Evolutionary conservation across 257 asterid genomes (phyloP).

Genomic region (Solanum dulcamara): DNA sequence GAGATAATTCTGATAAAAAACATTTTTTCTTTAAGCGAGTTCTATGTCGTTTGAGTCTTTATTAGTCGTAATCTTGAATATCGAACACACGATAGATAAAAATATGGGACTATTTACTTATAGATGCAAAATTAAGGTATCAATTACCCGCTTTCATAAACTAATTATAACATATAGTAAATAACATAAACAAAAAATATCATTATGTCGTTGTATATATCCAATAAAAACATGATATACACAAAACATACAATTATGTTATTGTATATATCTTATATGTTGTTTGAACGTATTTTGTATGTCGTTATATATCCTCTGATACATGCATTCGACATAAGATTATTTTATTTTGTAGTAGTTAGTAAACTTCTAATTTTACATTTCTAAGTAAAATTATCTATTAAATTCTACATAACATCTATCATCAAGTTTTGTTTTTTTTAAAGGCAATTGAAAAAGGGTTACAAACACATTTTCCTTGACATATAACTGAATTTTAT

Average conservation of each 20-base stretch:
- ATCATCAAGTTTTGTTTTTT: no score
- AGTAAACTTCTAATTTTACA: background rate
- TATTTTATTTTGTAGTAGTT: background rate
- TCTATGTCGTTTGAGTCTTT: background rate
- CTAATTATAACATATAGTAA: no score
- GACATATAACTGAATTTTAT: background rate
- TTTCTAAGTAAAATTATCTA: no score
- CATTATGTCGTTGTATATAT: background rate
- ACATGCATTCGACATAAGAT: background rate
- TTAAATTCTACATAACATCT: no score
- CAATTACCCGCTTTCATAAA: no score
- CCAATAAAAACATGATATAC: background rate
- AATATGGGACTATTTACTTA: no score
- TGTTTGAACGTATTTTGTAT: background rate
- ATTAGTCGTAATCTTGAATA: background rate
- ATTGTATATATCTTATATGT: background rate
- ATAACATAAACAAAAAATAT: no score
- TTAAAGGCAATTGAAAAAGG: background rate
- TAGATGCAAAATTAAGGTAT: no score
- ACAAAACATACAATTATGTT: background rate
- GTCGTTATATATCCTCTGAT: background rate
- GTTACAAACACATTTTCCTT: background rate
- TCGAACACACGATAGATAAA: no score
- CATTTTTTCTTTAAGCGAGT: background rate
- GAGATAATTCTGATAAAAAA: background rate